Percentiles rank a stretch among this genome's conserved stretches.
Evolutionary conservation across 306 rosid species (phyloP).

Genomic region (Vicia villosa): DNA sequence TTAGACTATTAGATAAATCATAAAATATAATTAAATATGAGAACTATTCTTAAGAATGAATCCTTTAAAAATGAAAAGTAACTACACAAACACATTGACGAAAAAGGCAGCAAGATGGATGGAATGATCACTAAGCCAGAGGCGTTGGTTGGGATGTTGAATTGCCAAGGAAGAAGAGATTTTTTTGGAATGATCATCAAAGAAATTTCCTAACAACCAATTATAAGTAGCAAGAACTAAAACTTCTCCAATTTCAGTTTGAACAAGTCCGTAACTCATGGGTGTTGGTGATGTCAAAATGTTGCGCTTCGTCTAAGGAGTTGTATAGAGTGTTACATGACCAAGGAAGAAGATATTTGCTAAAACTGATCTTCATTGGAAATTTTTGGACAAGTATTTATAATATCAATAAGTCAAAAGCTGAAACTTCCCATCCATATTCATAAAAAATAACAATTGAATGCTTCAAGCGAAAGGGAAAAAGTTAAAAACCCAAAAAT

Average conservation of each 20-base stretch:
- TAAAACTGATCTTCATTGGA: neutral
- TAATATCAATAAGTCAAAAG: neutral
- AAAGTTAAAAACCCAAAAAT: neutral
- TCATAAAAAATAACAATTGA: neutral
- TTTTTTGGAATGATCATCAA: neutral
- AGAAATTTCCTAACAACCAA: neutral
- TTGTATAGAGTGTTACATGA: neutral
- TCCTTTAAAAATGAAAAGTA: conserved; percentile 2
- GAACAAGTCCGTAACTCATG: neutral
- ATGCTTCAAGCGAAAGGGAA: neutral
- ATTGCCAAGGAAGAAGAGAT: neutral
- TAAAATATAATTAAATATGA: conserved; percentile 15
- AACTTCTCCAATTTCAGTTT: neutral
- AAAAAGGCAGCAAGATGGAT: neutral
- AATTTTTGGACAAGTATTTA: neutral
- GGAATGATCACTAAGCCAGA: neutral
- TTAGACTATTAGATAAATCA: neutral
- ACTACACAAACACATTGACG: neutral
- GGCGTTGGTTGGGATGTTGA: neutral
- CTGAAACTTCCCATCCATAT: neutral
- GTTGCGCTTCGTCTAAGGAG: neutral
- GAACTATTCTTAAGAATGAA: neutral
- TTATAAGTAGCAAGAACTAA: neutral
- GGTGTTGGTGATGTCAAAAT: neutral
- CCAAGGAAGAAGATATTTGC: conserved; percentile 5